Evolutionary conservation across 805 yeast genomes (phyloP).

Genomic region (Priceomyces haplophilus): DNA sequence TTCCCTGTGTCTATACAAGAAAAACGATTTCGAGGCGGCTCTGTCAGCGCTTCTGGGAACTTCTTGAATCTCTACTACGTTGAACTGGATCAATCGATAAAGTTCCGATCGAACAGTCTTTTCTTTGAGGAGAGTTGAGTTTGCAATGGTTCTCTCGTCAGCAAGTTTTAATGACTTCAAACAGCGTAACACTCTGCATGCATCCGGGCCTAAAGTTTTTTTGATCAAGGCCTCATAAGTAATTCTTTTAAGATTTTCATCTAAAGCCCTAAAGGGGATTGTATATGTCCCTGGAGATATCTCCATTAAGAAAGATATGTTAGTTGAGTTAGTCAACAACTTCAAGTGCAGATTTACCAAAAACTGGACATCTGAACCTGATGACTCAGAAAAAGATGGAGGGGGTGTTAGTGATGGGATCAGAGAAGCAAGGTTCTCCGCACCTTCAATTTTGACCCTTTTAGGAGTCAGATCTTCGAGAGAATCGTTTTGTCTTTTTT

Average conservation of each 20-base stretch:
- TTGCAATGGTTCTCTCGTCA: conserved; percentile 81
- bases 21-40: conserved; percentile 85
- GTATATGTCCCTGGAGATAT: conserved; percentile 53
- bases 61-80: conserved; percentile 85
- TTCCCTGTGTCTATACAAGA: conserved; percentile 67
- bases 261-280: conserved; percentile 58
- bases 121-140: conserved; percentile 73
- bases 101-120: conserved; percentile 71
- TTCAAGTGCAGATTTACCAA: conserved; percentile 64
- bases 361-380: conserved; percentile 18
- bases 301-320: conserved; percentile 59
- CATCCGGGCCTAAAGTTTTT: conserved; percentile 60
- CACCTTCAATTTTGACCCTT: conserved; percentile 26
- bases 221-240: conserved; percentile 58
- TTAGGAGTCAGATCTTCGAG: conserved; percentile 15
- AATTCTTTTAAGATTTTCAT: conserved; percentile 43
- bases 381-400: conserved; percentile 1
- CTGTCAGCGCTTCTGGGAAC: conserved; percentile 90
- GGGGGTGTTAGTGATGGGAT: conserved; percentile 1
- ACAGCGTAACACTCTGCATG: conserved; percentile 74
- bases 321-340: conserved; percentile 51
- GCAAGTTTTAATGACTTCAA: conserved; percentile 65
- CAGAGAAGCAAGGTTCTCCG: conserved; percentile 16
- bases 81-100: conserved; percentile 61
- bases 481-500: conserved; percentile 16